A percentile compares a stretch with the other conserved stretches of the same genome.
Evolutionary conservation across 2,329 filamentous ascomycete genomes (phyloP).

Genomic region (Colletotrichum sp.): DNA sequence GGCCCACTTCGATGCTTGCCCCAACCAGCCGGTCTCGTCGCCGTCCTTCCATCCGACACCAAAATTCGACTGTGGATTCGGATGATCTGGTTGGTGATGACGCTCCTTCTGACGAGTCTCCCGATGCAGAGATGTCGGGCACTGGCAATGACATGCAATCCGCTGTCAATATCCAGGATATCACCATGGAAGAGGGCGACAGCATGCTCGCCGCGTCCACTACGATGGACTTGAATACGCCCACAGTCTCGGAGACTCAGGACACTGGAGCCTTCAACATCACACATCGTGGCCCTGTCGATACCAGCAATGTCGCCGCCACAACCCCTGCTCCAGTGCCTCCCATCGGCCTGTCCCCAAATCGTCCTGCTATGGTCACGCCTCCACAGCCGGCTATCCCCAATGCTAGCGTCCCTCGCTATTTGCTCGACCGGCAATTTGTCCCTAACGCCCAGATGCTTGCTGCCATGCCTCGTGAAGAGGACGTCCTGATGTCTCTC

Average conservation of each 20-base stretch:
- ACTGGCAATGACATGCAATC: constrained; percentile 77
- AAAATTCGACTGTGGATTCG: constrained; percentile 86
- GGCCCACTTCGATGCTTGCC: constrained; percentile 56
- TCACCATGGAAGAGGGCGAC: constrained; percentile 78
- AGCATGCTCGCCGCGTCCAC: constrained; percentile 75
- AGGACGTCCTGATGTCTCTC: constrained; percentile 97
- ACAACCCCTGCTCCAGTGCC: constrained; percentile 70
- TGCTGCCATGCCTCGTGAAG: constrained; percentile 92
- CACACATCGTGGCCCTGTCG: constrained; percentile 81
- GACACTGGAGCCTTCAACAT: constrained; percentile 94
- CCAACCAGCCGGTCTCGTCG: constrained; percentile 64
- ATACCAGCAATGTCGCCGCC: constrained; percentile 82
- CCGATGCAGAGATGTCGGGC: constrained; percentile 79
- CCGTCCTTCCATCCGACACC: constrained; percentile 87
- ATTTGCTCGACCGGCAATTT: constrained; percentile 76
- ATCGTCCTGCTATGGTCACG: constrained; percentile 71
- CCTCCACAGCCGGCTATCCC: constrained; percentile 77
- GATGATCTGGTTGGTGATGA: constrained; percentile 89
- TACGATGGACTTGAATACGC: constrained; percentile 76
- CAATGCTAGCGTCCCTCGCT: constrained; percentile 76
- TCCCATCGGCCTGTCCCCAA: constrained; percentile 75
- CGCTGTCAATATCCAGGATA: constrained; percentile 85
- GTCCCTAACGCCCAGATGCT: constrained; percentile 76
- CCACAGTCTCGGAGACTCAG: constrained; percentile 82
- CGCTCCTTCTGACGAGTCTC: constrained; percentile 77